Percentiles rank a stretch among this genome's conserved stretches.
These are phyloP conservation scores for Barnettozyma sucrosica DNA, from an alignment of 805 yeast genomes.

Conservation along the genomic window DNA sequence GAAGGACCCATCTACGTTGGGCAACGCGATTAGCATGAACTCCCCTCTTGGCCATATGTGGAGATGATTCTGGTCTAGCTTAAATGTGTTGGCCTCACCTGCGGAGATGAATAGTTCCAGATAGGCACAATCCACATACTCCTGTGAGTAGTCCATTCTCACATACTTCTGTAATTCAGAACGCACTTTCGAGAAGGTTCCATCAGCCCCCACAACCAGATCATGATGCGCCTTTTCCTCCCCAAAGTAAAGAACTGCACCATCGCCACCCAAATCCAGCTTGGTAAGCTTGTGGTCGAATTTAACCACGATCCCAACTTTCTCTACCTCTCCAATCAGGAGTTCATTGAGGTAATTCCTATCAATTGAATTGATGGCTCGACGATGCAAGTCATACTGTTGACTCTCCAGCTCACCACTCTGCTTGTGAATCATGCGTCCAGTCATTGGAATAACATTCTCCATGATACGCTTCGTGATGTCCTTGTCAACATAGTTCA, in stretches of 20 bases:
- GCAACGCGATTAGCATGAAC: constrained; percentile 84
- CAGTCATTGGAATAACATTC: constrained; percentile 77
- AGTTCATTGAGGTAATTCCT: constrained; percentile 61
- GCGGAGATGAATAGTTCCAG: constrained; percentile 76
- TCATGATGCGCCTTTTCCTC: constrained; percentile 34
- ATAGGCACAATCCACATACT: constrained; percentile 79
- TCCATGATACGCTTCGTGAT: constrained; percentile 51
- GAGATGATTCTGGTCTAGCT: constrained; percentile 56
- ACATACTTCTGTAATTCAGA: constrained; percentile 57
- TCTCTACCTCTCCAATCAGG: constrained; percentile 58
- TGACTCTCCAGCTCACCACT: constrained; percentile 63
- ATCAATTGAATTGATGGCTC: constrained; percentile 76
- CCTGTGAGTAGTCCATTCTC: constrained; percentile 67
- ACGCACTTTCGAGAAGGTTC: constrained; percentile 72
- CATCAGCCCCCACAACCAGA: constrained; percentile 79
- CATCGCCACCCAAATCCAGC: constrained; percentile 29
- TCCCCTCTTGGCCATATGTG: constrained; percentile 92
- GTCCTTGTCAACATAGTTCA: constrained; percentile 52
- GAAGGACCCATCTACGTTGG: constrained; percentile 81
- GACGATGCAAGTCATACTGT: constrained; percentile 69
- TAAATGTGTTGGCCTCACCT: constrained; percentile 31
- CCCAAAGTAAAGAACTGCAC: constrained; percentile 21
- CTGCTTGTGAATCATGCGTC: constrained; percentile 80
- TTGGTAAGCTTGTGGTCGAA: constrained; percentile 54
- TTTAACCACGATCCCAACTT: constrained; percentile 37